These are phyloP conservation scores for Cutaneotrichosporon spelunceum DNA, from an alignment of 1,284 basidiomycete species.

Conservation along the genomic window DNA sequence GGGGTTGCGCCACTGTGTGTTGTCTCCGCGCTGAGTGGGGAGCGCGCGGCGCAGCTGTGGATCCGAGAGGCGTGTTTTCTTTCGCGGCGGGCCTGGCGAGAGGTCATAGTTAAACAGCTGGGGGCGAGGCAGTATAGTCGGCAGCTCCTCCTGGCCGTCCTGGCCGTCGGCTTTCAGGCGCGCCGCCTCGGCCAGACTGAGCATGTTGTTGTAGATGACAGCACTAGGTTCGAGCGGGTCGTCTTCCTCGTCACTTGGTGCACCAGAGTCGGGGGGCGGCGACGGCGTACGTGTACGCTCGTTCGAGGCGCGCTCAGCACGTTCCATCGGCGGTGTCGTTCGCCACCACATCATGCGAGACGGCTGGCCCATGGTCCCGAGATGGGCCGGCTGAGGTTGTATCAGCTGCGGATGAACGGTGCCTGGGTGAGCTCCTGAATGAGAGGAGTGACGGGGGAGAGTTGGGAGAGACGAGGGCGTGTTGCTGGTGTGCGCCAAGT, in stretches of 20 bases:
- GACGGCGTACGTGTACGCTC: background rate
- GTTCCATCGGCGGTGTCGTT: background rate
- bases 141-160: slow-evolving; percentile 5
- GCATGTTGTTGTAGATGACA: slow-evolving; percentile 45
- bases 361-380: background rate
- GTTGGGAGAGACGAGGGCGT: background rate
- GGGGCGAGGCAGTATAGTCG: slow-evolving; percentile 6
- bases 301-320: background rate
- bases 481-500: background rate
- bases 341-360: background rate
- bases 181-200: slow-evolving; percentile 48
- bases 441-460: background rate
- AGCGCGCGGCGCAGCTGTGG: slow-evolving; percentile 19
- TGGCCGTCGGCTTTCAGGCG: slow-evolving; percentile 40
- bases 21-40: slow-evolving; percentile 32
- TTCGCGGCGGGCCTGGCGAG: slow-evolving; percentile 4
- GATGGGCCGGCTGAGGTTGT: background rate
- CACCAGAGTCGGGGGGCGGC: background rate
- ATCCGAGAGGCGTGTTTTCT: slow-evolving; percentile 11
- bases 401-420: too few relatives aligned
- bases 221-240: slow-evolving; percentile 32
- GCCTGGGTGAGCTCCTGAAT: background rate
- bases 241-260: slow-evolving; percentile 31
- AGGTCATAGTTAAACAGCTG: slow-evolving; percentile 22
- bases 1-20: slow-evolving; percentile 37